Conservation (phyloP, 805 yeast genomes). For the Candida manassasensis region DNA sequence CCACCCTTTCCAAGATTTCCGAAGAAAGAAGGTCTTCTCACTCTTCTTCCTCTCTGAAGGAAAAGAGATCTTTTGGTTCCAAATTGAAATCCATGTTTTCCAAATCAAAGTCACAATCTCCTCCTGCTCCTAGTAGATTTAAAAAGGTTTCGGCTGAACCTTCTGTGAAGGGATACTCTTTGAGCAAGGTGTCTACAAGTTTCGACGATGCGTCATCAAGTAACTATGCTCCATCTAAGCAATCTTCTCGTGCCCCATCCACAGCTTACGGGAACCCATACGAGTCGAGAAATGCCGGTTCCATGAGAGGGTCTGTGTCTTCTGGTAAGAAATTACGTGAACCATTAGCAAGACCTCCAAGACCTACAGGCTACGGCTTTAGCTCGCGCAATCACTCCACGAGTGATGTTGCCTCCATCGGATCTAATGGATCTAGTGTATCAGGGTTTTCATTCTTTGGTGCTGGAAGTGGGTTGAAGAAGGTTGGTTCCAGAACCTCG, state of each 20-base stretch:
- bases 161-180: not conserved
- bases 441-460: slow-evolving; percentile 24
- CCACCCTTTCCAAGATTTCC: not conserved
- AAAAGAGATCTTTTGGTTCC: slow-evolving; percentile 5
- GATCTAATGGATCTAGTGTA: slow-evolving; percentile 14
- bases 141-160: not conserved
- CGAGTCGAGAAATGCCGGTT: not conserved
- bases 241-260: not conserved
- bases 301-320: not conserved
- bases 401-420: slow-evolving; percentile 16
- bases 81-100: slow-evolving; percentile 5
- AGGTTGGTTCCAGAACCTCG: slow-evolving; percentile 1
- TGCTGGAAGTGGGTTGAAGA: slow-evolving; percentile 5
- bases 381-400: slow-evolving; percentile 2
- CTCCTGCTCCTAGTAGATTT: not conserved
- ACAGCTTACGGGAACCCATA: not conserved
- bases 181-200: not conserved
- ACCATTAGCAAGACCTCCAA: slow-evolving; percentile 1
- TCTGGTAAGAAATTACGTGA: not conserved
- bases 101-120: not conserved
- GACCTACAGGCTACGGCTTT: not conserved
- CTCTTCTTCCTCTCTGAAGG: not conserved
- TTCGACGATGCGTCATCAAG: not conserved
- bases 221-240: not conserved
- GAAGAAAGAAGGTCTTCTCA: not conserved